Evolutionary conservation across 306 rosid species (phyloP), one percentile per base, ranked within the genome.

Genomic region (Fragaria vesca): DNA sequence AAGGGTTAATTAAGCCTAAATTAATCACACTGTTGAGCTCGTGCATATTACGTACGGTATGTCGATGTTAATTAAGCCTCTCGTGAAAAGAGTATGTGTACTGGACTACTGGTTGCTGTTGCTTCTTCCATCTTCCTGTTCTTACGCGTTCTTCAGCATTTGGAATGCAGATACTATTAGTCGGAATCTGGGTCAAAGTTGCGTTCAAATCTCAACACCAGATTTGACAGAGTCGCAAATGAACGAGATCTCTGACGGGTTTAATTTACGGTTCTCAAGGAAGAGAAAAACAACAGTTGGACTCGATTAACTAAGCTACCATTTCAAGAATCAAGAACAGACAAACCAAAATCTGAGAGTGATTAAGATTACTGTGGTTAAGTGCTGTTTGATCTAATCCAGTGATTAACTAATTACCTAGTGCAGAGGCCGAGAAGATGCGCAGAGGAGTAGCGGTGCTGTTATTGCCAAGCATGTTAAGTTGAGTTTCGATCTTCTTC

Each of bases 401-500:
- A 16, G 40, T 38, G 1, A 9, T 42, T 42, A 68, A 66, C 71
- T 9, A 74, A 46, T 57, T 87, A 92, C 94, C 97, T 34, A 15
- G 47, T 18, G 71, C 24, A 61, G 89, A 81, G 71, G 87, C 57
- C 63, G 87, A 67, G 83, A 87, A 91, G 82, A 92, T 85, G 84
- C 96, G 85, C 0, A 92, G 73, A 47, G 95, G 88, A 66, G 90
- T 89, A 74, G 71, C 13, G 26, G 12, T 62, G 30, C 24, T 58
- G 5, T 62, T 30, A 5, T 87, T 86, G 85, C 89, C 81, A 28
- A 95, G 93, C 85, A 88, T 72, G 72, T 88, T 91, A 26, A 95
- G 92, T 83, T 95, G 97, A 82, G 93, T 80, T 86, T 95, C 97
- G 13, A 91, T 87, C 70, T 92, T 84, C 28, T 88, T 60, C 96